Base-by-base conservation (phyloP, 257 asterid species). In the Plantago major region DNA sequence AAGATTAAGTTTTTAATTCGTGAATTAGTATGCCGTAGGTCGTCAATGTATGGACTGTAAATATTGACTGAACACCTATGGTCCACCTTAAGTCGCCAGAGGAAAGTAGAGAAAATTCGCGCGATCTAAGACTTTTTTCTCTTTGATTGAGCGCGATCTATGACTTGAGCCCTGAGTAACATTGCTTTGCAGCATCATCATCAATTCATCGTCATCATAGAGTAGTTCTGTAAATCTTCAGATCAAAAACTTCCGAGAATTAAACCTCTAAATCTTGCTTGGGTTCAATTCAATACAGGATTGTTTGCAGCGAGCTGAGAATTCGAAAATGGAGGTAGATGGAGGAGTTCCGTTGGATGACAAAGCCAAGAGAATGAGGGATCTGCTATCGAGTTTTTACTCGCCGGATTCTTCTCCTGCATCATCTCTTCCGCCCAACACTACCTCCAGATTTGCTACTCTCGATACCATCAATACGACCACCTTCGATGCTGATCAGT, bases 311-410 rank as follows among this genome's bases (percentile, higher is more conserved):
- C 40, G 40, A 33, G 40, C 40, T 1, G 6, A 33, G 40, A 52
- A 52, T 19, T 26, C 42, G 17, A 26, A 53, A 74, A 89, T 86
- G 96, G 97, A 81, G 72, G 74, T 73, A 10, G 96, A 87, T 13
- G 82, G 56, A 51, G 81, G 78, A 64, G 67, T 66, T 30, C 84
- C 72, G 65, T 37, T 89, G 81, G 97, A 93, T 44, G 97, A 89
- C 76, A 93, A 93, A 83, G 95, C 99, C 11, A 89, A 85, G 90
- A 79, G 94, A 73, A 89, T 85, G 96, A 83, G 99, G 72, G 99
- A 93, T 85, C 91, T 93, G 62, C 48, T 93, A 18, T 89, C 99
- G 49, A 93, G 97, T 72, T 93, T 85, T 76, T 93, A 93, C 67
- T 76, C 97, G 18, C 81, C 89, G 54, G 97, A 93, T 77, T 81